Evolutionary conservation across 352 stramenopile species (phyloP).

Genomic region (Globisporangium okanoganense): DNA sequence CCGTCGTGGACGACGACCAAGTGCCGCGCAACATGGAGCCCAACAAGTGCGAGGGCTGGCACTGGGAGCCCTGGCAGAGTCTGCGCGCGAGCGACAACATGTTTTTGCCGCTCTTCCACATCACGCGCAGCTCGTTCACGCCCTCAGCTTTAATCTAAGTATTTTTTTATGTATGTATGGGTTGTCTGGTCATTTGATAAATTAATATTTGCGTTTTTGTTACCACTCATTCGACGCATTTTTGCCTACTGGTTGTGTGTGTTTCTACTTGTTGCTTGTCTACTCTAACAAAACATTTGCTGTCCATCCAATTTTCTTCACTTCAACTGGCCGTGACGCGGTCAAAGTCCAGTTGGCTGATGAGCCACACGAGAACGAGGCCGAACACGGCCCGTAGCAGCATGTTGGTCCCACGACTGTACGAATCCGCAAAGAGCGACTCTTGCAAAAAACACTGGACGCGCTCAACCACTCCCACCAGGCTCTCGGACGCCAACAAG

Average conservation of each 20-base stretch:
- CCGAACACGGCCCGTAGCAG: conserved; percentile 31
- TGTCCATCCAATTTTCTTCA: background rate
- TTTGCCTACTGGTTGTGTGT: background rate
- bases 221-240: background rate
- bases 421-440: conserved; percentile 9
- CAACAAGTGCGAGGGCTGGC: conserved; percentile 79
- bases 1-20: conserved; percentile 43
- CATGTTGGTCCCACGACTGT: conserved; percentile 20
- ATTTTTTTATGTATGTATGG: background rate
- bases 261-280: background rate
- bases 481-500: conserved; percentile 1
- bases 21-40: conserved; percentile 73
- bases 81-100: conserved; percentile 59
- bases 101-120: conserved; percentile 69
- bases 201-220: background rate
- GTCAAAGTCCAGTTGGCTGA: conserved; percentile 27
- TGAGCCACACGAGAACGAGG: conserved; percentile 31
- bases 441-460: conserved; percentile 32
- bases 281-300: background rate
- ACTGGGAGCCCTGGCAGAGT: conserved; percentile 53
- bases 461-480: background rate
- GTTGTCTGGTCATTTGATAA: background rate
- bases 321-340: background rate
- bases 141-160: conserved; percentile 16
- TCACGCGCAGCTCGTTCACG: conserved; percentile 56